phyloP scores from a whole-genome alignment of 192 early-diverging fungal genomes.

The Obelidium mucronatum region DNA sequence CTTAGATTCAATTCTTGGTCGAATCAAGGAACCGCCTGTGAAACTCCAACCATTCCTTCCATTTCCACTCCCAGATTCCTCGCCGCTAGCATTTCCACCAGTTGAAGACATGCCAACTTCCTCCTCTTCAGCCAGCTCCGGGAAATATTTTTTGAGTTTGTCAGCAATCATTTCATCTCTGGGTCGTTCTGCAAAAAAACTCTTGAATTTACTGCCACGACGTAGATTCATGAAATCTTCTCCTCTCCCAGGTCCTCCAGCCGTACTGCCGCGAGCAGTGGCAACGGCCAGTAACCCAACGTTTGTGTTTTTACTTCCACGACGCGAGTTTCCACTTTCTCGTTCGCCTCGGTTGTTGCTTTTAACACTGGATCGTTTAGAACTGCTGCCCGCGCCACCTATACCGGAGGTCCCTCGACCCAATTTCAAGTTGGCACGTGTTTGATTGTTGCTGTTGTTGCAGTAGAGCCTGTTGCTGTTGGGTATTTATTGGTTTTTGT shows the following conservation, averaged over 20 bases:
- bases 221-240: neutral
- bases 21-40: too few species aligned
- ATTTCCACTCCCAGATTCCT: too few species aligned
- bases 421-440: too few species aligned
- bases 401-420: too few species aligned
- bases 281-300: neutral
- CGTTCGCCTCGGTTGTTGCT: neutral
- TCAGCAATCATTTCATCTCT: constrained; percentile 92
- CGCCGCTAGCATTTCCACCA: too few species aligned
- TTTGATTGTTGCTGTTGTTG: constrained; percentile 27
- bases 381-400: constrained; percentile 13
- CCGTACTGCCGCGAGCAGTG: neutral
- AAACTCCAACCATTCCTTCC: too few species aligned
- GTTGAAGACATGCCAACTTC: too few species aligned
- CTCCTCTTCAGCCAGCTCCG: constrained; percentile 61
- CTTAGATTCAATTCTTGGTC: too few species aligned
- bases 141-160: constrained; percentile 92
- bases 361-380: neutral
- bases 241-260: neutral
- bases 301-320: neutral
- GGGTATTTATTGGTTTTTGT: constrained; percentile 18
- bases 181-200: constrained; percentile 95
- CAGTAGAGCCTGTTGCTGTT: neutral
- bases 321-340: neutral
- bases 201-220: constrained; percentile 49